phyloP scores from a whole-genome alignment of 2,329 filamentous ascomycete genomes.

The Xylariaceae sp. region DNA sequence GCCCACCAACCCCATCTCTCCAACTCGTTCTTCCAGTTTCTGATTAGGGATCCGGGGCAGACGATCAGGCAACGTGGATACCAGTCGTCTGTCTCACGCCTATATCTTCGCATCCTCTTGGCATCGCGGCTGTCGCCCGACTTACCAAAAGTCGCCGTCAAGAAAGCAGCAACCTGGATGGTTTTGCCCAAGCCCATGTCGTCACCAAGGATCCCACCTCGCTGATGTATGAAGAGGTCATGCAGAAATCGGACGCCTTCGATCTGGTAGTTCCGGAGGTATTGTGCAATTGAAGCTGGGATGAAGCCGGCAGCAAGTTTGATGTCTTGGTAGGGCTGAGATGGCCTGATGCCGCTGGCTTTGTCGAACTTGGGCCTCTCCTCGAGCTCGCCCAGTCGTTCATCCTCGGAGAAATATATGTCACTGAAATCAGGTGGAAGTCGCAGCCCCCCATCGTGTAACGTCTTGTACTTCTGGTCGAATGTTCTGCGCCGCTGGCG shows the following conservation, averaged over 20 bases:
- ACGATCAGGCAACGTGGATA: slow-evolving; percentile 83
- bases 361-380: slow-evolving; percentile 67
- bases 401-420: slow-evolving; percentile 71
- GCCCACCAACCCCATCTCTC: slow-evolving; percentile 96
- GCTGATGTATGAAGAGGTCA: slow-evolving; percentile 83
- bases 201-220: slow-evolving; percentile 85
- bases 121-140: slow-evolving; percentile 81
- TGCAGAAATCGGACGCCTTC: slow-evolving; percentile 83
- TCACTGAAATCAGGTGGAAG: slow-evolving; percentile 74
- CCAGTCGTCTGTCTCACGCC: slow-evolving; percentile 62
- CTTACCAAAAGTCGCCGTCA: slow-evolving; percentile 91
- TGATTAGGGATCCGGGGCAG: slow-evolving; percentile 81
- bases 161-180: slow-evolving; percentile 88
- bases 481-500: slow-evolving; percentile 64
- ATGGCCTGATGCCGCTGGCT: slow-evolving; percentile 56
- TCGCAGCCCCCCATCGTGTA: slow-evolving; percentile 66
- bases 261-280: slow-evolving; percentile 87
- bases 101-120: slow-evolving; percentile 84
- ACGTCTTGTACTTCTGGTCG: slow-evolving; percentile 53
- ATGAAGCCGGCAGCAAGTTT: slow-evolving; percentile 75
- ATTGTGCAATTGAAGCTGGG: slow-evolving; percentile 85
- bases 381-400: slow-evolving; percentile 55
- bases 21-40: slow-evolving; percentile 88
- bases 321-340: slow-evolving; percentile 70
- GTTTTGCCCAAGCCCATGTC: slow-evolving; percentile 99